Conservation (phyloP, 768 basidiomycete genomes). For the Leccinum sublutescens region DNA sequence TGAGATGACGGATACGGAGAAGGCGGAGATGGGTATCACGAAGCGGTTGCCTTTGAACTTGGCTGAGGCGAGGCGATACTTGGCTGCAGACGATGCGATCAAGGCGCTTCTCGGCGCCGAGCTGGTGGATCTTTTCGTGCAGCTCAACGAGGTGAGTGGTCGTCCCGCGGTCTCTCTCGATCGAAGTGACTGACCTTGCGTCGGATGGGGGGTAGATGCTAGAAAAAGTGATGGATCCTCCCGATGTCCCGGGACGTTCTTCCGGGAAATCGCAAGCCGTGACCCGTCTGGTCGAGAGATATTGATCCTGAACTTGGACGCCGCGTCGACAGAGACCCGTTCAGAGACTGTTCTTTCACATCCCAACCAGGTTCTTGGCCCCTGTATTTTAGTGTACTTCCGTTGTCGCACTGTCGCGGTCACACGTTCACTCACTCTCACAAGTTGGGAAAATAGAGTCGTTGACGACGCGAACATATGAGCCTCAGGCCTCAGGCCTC, state of each 20-base stretch:
- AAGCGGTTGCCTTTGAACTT: slow-evolving; percentile 50
- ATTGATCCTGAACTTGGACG: slow-evolving; percentile 6
- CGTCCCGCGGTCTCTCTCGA: background rate
- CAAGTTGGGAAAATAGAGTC: background rate
- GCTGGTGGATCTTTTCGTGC: slow-evolving; percentile 45
- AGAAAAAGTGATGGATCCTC: slow-evolving; percentile 22
- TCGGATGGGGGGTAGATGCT: slow-evolving; percentile 12
- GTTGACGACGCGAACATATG: background rate
- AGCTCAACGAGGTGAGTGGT: slow-evolving; percentile 47
- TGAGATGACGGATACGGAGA: slow-evolving; percentile 43
- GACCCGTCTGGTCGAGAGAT: slow-evolving; percentile 33
- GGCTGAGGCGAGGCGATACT: slow-evolving; percentile 44
- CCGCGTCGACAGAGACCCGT: background rate
- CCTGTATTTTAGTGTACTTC: background rate
- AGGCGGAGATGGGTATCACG: slow-evolving; percentile 45
- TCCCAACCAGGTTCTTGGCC: background rate
- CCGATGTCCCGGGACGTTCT: too few relatives aligned
- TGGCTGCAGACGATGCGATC: slow-evolving; percentile 39
- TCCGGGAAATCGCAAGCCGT: slow-evolving; percentile 4
- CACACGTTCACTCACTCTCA: background rate
- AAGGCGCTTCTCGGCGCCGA: slow-evolving; percentile 43
- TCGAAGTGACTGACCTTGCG: background rate
- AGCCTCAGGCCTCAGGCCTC: too few relatives aligned
- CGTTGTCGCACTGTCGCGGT: background rate
- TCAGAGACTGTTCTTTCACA: too few relatives aligned